These are phyloP conservation scores for Nymphaea colorata DNA, from an alignment of 164 flowering plant species.

Conservation along the genomic window DNA sequence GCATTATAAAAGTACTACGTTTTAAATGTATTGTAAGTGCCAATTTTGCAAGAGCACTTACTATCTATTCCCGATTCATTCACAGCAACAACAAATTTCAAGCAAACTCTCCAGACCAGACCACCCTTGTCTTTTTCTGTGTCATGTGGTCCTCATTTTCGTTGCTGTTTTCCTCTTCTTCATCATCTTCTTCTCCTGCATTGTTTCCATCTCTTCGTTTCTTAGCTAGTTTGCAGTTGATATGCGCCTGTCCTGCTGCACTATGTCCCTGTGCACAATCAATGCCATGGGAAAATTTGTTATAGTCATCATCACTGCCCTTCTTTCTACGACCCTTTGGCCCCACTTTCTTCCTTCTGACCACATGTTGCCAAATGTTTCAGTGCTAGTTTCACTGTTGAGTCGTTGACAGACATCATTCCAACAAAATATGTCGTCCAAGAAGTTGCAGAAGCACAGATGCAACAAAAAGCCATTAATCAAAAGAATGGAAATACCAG, in stretches of 20 bases:
- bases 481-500: background rate
- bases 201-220: slow-evolving; percentile 50
- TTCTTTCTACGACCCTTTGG: slow-evolving; percentile 19
- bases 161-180: slow-evolving; percentile 34
- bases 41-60: slow-evolving; percentile 20
- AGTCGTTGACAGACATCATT: slow-evolving; percentile 91
- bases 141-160: slow-evolving; percentile 55
- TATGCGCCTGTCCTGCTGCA: slow-evolving; percentile 20
- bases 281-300: slow-evolving; percentile 17
- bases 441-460: background rate
- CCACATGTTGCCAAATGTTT: slow-evolving; percentile 96
- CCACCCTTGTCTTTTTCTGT: slow-evolving; percentile 81
- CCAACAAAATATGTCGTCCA: slow-evolving; percentile 6
- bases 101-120: slow-evolving; percentile 81
- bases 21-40: background rate
- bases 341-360: slow-evolving; percentile 50
- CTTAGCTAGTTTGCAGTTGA: slow-evolving; percentile 34
- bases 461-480: background rate
- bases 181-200: slow-evolving; percentile 49
- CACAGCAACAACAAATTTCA: slow-evolving; percentile 78
- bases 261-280: slow-evolving; percentile 18
- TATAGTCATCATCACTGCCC: slow-evolving; percentile 7
- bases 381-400: slow-evolving; percentile 48
- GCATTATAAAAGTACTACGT: background rate
- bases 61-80: slow-evolving; percentile 79